Percentiles rank a stretch among this genome's conserved stretches.
Evolutionary conservation across 148 eudicot species (phyloP).

Genomic region (Rhododendron griersonianum): DNA sequence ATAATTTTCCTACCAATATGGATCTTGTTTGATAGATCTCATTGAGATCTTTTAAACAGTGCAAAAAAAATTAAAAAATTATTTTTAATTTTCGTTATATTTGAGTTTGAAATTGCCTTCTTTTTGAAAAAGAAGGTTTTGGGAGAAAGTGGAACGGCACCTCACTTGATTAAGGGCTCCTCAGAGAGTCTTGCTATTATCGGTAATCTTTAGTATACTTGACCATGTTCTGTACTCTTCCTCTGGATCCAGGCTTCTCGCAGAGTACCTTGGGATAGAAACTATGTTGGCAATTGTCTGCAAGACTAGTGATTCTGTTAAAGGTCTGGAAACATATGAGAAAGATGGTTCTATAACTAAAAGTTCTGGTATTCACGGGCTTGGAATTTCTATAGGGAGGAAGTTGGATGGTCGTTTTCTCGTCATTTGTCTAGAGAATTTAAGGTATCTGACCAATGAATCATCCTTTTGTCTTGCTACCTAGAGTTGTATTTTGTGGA

Average conservation of each 20-base stretch:
- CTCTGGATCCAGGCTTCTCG: conserved; percentile 50
- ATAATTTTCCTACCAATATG: too few species aligned
- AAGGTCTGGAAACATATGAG: conserved; percentile 63
- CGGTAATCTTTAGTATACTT: neutral
- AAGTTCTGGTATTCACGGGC: conserved; percentile 62
- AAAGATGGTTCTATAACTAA: conserved; percentile 43
- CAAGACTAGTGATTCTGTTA: conserved; percentile 48
- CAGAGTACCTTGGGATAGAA: conserved; percentile 65
- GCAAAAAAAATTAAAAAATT: too few species aligned
- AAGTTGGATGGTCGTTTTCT: conserved; percentile 48
- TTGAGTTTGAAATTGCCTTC: too few species aligned
- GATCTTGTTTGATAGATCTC: too few species aligned
- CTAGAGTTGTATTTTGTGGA: neutral
- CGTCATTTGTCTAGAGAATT: conserved; percentile 64
- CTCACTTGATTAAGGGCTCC: neutral
- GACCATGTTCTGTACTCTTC: neutral
- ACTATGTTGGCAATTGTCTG: conserved; percentile 77
- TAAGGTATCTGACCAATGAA: conserved; percentile 38
- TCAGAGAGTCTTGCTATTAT: neutral
- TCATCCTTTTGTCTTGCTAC: conserved; percentile 2
- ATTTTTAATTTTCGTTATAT: too few species aligned
- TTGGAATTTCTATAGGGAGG: conserved; percentile 60
- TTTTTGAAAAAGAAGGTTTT: too few species aligned
- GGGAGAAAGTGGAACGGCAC: too few species aligned
- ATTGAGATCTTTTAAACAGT: too few species aligned